These are phyloP conservation scores for Saccharum spontaneum DNA, from an alignment of 176 grass and related monocot species.

Conservation along the genomic window DNA sequence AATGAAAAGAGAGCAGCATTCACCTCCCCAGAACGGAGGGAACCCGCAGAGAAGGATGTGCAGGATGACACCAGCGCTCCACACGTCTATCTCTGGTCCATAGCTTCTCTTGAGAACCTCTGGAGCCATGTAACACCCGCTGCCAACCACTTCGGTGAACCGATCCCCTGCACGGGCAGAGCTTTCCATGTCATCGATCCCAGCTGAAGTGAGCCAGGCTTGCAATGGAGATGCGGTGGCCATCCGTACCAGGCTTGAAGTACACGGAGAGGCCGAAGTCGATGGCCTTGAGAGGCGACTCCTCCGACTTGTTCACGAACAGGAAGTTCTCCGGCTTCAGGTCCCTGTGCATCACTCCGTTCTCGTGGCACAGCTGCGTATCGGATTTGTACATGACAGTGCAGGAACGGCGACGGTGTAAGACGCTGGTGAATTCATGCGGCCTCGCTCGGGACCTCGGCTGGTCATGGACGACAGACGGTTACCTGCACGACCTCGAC, in stretches of 20 bases:
- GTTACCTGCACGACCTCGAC: slow-evolving; percentile 68
- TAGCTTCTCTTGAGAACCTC: slow-evolving; percentile 77
- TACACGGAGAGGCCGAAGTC: slow-evolving; percentile 72
- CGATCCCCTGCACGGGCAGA: slow-evolving; percentile 38
- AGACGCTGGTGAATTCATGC: not conserved
- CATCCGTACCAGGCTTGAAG: slow-evolving; percentile 57
- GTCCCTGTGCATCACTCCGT: slow-evolving; percentile 72
- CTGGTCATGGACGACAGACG: not conserved
- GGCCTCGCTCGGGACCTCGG: no score
- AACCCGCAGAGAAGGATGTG: slow-evolving; percentile 82
- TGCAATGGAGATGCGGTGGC: not conserved
- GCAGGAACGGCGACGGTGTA: not conserved
- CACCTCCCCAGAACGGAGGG: slow-evolving; percentile 89
- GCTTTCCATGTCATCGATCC: not conserved
- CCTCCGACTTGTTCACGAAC: slow-evolving; percentile 48
- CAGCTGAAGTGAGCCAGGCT: not conserved
- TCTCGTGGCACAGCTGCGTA: slow-evolving; percentile 50
- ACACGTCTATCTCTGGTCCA: slow-evolving; percentile 79
- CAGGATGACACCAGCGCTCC: slow-evolving; percentile 86
- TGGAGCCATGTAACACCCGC: slow-evolving; percentile 83
- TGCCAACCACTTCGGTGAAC: slow-evolving; percentile 83
- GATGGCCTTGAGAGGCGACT: slow-evolving; percentile 65
- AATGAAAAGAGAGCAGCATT: not conserved
- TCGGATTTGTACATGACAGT: not conserved
- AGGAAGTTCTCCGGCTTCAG: slow-evolving; percentile 82